Conservation (phyloP, 2,329 filamentous ascomycete species). For the Fusarium euwallaceae region DNA sequence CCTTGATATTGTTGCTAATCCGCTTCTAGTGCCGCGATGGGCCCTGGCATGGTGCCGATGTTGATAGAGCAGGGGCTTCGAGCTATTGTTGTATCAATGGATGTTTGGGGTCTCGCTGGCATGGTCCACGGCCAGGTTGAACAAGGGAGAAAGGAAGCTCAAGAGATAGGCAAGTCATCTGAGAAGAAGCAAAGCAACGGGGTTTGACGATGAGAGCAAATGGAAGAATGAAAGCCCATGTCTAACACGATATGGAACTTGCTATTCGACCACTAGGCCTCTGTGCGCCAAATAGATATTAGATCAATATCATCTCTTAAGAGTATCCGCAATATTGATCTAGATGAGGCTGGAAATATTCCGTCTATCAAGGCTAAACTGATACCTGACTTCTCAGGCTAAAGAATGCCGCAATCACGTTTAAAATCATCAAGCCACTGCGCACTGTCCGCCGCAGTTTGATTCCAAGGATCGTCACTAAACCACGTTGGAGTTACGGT, state of each 20-base stretch:
- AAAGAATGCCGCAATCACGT: conserved; percentile 61
- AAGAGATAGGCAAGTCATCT: not conserved
- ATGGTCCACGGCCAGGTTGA: not conserved
- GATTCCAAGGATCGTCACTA: conserved; percentile 70
- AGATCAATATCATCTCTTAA: no score
- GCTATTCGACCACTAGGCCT: no score
- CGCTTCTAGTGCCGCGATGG: not conserved
- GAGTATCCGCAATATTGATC: no score
- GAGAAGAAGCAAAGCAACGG: not conserved
- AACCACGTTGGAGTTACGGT: not conserved
- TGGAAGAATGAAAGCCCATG: not conserved
- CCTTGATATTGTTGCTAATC: not conserved
- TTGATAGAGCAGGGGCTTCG: not conserved
- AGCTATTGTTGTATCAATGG: not conserved
- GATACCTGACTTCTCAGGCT: no score
- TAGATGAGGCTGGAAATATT: no score
- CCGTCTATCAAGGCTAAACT: no score
- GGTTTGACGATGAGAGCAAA: not conserved
- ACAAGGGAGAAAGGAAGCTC: not conserved
- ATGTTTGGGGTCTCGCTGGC: not conserved
- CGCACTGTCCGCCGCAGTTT: conserved; percentile 68
- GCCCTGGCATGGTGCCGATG: not conserved
- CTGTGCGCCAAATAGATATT: no score
- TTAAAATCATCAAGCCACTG: conserved; percentile 71
- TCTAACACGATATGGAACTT: not conserved